Conservation (phyloP, 495 filamentous ascomycete genomes). For the Schizothecium vesticola region DNA sequence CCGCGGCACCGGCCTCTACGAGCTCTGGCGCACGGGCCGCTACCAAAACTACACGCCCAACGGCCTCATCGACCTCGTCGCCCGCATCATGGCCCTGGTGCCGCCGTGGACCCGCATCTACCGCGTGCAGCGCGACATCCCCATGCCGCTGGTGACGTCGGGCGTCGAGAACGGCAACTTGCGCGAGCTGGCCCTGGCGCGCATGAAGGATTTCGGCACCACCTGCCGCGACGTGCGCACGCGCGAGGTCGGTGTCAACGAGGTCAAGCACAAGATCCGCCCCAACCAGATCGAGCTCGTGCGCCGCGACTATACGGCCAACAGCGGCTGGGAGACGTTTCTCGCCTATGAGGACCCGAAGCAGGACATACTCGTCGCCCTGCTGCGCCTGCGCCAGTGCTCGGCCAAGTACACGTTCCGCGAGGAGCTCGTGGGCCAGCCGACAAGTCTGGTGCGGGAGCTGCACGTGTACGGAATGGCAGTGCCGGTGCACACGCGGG, state of each 20-base stretch:
- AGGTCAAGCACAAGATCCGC: slow-evolving; percentile 96
- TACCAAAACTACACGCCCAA: slow-evolving; percentile 99
- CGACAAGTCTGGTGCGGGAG: slow-evolving; percentile 87
- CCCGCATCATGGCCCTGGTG: slow-evolving; percentile 86
- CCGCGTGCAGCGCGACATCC: slow-evolving; percentile 95
- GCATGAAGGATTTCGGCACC: slow-evolving; percentile 99
- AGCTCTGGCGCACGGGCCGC: slow-evolving; percentile 91
- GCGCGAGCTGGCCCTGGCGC: slow-evolving; percentile 80
- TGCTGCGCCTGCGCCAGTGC: slow-evolving; percentile 87
- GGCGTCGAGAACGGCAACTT: slow-evolving; percentile 98
- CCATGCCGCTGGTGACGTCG: slow-evolving; percentile 94
- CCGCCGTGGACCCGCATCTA: slow-evolving; percentile 99
- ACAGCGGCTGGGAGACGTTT: slow-evolving; percentile 97
- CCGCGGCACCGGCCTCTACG: slow-evolving; percentile 92
- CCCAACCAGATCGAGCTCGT: slow-evolving; percentile 95
- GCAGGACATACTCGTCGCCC: slow-evolving; percentile 92
- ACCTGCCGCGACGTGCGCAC: slow-evolving; percentile 97
- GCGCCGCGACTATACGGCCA: slow-evolving; percentile 90
- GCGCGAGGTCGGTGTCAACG: slow-evolving; percentile 94
- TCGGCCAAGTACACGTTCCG: slow-evolving; percentile 85
- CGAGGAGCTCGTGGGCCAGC: slow-evolving; percentile 76
- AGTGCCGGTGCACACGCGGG: slow-evolving; percentile 87
- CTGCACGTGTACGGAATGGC: slow-evolving; percentile 95
- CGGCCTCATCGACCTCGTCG: slow-evolving; percentile 88
- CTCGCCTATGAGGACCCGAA: slow-evolving; percentile 97